Evolutionary conservation across 1,284 basidiomycete species (phyloP).

Genomic region (Pascua guehoae): DNA sequence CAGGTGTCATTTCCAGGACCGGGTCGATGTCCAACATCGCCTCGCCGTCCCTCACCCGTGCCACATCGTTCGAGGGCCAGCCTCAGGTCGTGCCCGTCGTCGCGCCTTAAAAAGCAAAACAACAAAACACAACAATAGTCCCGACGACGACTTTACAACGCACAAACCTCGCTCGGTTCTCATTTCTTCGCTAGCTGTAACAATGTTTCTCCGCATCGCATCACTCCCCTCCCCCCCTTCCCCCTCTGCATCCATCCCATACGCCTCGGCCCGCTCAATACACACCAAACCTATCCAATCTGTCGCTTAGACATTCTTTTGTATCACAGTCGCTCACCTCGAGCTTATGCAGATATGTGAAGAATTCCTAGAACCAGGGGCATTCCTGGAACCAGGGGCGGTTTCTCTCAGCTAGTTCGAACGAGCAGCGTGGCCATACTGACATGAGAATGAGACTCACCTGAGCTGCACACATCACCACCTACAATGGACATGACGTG

Average conservation of each 20-base stretch:
- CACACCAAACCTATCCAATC: not conserved
- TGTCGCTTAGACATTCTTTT: too few relatives aligned
- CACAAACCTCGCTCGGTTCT: not conserved
- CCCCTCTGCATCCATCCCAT: not conserved
- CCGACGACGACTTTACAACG: not conserved
- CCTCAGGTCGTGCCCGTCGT: not conserved
- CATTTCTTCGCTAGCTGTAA: not conserved
- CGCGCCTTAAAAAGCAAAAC: not conserved
- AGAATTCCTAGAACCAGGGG: too few relatives aligned
- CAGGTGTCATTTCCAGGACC: conserved; percentile 27
- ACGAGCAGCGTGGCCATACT: too few relatives aligned
- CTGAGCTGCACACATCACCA: too few relatives aligned
- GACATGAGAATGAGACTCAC: too few relatives aligned
- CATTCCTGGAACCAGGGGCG: too few relatives aligned
- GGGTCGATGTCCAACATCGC: conserved; percentile 2
- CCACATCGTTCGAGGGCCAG: conserved; percentile 8
- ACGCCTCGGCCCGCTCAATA: not conserved
- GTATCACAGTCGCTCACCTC: too few relatives aligned
- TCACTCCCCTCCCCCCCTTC: not conserved
- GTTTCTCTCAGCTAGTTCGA: too few relatives aligned
- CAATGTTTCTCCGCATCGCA: not conserved
- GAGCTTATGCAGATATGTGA: too few relatives aligned
- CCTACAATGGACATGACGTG: too few relatives aligned
- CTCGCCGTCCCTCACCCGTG: conserved; percentile 14
- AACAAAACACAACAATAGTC: too few relatives aligned